Percentiles rank a stretch among this genome's conserved stretches.
These are phyloP conservation scores for Sergeia podlipaevii DNA, from an alignment of 208 protist species.

Conservation along the genomic window DNA sequence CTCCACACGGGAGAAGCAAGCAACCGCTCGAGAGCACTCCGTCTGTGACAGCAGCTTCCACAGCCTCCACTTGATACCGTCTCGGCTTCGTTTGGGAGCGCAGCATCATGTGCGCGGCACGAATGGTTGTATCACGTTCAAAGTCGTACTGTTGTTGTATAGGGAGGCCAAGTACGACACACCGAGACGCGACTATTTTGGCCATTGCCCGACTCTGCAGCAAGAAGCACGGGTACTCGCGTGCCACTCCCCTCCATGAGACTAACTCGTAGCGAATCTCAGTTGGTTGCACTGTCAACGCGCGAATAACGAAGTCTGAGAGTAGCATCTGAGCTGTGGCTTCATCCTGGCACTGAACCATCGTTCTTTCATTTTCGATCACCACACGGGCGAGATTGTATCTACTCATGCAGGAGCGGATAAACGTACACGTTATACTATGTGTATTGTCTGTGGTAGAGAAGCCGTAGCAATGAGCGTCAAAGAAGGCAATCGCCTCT, in stretches of 20 bases:
- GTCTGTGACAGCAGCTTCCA: constrained; percentile 56
- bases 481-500: constrained; percentile 89
- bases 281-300: constrained; percentile 28
- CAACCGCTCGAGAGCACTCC: constrained; percentile 91
- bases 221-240: constrained; percentile 30
- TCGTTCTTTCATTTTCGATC: constrained; percentile 43
- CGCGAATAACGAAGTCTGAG: constrained; percentile 43
- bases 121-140: constrained; percentile 58
- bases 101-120: constrained; percentile 54
- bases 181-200: constrained; percentile 66
- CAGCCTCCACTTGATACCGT: constrained; percentile 77
- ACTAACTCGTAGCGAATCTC: constrained; percentile 24
- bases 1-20: constrained; percentile 99
- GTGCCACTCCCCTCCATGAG: constrained; percentile 13
- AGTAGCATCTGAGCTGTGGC: constrained; percentile 50
- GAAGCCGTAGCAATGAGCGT: constrained; percentile 77
- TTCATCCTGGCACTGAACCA: constrained; percentile 64
- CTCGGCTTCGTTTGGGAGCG: constrained; percentile 73
- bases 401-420: constrained; percentile 65
- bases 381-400: constrained; percentile 81
- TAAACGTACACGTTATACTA: constrained; percentile 39
- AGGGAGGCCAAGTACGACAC: constrained; percentile 67
- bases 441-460: neutral
- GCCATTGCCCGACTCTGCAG: constrained; percentile 56
- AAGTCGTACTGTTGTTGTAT: constrained; percentile 87